Evolutionary conservation across 345 rosid species (phyloP).

Genomic region (Mercurialis annua): DNA sequence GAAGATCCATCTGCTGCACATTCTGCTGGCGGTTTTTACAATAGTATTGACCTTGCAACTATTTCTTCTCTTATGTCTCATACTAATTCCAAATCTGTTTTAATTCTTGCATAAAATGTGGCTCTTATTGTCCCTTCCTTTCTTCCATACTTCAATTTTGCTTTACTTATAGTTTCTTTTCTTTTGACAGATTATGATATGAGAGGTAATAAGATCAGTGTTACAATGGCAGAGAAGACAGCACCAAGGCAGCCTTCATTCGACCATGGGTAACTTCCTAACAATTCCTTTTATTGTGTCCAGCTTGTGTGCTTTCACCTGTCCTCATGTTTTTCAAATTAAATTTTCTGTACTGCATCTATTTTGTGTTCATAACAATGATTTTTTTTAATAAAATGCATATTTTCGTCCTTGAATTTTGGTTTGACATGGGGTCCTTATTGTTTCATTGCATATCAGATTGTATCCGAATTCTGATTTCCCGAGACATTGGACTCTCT

Average conservation of each 20-base stretch:
- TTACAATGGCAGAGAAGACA: slow-evolving; percentile 91
- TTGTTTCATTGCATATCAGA: no score
- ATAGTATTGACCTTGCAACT: slow-evolving; percentile 42
- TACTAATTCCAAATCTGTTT: neutral
- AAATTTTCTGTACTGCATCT: neutral
- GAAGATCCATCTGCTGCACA: slow-evolving; percentile 98
- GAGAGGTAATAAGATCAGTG: slow-evolving; percentile 77
- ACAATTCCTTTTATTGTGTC: neutral
- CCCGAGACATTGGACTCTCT: no score
- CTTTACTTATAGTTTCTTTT: neutral
- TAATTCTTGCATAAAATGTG: neutral
- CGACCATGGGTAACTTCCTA: slow-evolving; percentile 59
- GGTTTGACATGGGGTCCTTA: no score
- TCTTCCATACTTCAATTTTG: neutral
- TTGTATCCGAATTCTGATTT: no score
- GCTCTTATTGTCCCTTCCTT: neutral
- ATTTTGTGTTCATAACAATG: neutral
- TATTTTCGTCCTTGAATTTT: no score
- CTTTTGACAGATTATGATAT: slow-evolving; percentile 62
- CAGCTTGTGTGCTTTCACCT: neutral
- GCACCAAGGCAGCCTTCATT: slow-evolving; percentile 55
- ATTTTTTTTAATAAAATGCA: no score
- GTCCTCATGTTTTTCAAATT: neutral
- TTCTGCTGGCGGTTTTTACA: slow-evolving; percentile 85
- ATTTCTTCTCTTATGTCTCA: neutral